Conservation (phyloP, 306 rosid genomes). For the Medicago ruthenica region DNA sequence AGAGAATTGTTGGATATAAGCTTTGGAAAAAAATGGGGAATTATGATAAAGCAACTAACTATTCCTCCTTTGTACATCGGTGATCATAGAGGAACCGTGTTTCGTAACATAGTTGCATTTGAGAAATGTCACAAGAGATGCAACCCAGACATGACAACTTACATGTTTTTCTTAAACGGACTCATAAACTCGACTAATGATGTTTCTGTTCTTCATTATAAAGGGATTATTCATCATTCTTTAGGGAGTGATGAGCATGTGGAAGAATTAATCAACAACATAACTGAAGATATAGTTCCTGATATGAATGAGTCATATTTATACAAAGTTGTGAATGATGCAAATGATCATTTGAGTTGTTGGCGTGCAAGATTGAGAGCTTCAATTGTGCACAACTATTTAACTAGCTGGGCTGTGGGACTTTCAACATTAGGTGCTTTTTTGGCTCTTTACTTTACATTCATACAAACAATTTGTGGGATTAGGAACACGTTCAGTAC, state of each 20-base stretch:
- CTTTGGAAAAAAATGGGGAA: background rate
- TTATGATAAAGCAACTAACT: background rate
- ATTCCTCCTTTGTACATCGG: conserved; percentile 47
- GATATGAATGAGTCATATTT: conserved; percentile 46
- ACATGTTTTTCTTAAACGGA: conserved; percentile 59
- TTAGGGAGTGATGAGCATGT: conserved; percentile 45
- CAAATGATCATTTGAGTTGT: conserved; percentile 26
- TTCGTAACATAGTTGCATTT: conserved; percentile 54
- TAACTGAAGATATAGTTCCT: conserved; percentile 42
- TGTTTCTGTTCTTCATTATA: conserved; percentile 47
- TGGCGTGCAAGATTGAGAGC: conserved; percentile 39
- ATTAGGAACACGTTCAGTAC: background rate
- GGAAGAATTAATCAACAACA: conserved; percentile 48
- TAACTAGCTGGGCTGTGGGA: conserved; percentile 55
- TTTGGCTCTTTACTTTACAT: conserved; percentile 46
- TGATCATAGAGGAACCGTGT: conserved; percentile 53
- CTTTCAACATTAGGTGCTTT: conserved; percentile 49
- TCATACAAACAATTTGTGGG: conserved; percentile 40
- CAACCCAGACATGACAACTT: conserved; percentile 50
- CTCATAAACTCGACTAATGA: conserved; percentile 48
- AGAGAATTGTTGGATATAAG: conserved; percentile 39
- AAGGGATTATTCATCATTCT: conserved; percentile 51
- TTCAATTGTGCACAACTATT: conserved; percentile 45
- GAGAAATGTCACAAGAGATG: conserved; percentile 53
- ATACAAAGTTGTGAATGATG: conserved; percentile 39